Conservation (phyloP, 78 protist species). For the Dictyostelium citrinum region DNA sequence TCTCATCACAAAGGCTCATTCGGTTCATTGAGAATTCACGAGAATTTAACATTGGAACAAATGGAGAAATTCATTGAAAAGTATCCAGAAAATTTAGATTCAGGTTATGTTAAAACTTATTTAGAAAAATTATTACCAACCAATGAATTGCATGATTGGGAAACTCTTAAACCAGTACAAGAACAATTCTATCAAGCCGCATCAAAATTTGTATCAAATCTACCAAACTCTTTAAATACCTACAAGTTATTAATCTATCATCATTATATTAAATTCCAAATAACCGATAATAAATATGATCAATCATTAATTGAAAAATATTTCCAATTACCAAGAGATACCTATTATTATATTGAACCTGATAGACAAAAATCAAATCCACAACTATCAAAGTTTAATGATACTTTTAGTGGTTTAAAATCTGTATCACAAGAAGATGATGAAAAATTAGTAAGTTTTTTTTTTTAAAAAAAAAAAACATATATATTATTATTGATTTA, state of each 20-base stretch:
- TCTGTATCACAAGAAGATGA: slow-evolving; percentile 17
- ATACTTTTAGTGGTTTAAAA: neutral
- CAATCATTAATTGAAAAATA: neutral
- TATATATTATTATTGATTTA: neutral
- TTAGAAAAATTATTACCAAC: slow-evolving; percentile 20
- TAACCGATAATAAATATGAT: neutral
- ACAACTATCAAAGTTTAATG: neutral
- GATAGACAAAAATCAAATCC: neutral
- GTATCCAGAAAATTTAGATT: slow-evolving; percentile 2
- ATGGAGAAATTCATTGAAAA: neutral
- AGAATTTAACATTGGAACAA: slow-evolving; percentile 44
- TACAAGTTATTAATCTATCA: neutral
- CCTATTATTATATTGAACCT: neutral
- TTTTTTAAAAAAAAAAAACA: no score
- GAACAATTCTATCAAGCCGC: neutral
- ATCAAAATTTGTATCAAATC: slow-evolving; percentile 2
- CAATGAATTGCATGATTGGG: slow-evolving; percentile 27
- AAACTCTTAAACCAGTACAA: neutral
- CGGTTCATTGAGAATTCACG: neutral
- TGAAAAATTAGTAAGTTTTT: slow-evolving; percentile 39
- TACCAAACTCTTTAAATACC: slow-evolving; percentile 3
- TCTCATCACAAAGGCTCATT: neutral
- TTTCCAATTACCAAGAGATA: slow-evolving; percentile 36
- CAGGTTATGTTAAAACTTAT: neutral
- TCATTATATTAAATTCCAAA: slow-evolving; percentile 26